Conservation (phyloP, 78 protist species). For the Blattamonas nauphoetae region DNA sequence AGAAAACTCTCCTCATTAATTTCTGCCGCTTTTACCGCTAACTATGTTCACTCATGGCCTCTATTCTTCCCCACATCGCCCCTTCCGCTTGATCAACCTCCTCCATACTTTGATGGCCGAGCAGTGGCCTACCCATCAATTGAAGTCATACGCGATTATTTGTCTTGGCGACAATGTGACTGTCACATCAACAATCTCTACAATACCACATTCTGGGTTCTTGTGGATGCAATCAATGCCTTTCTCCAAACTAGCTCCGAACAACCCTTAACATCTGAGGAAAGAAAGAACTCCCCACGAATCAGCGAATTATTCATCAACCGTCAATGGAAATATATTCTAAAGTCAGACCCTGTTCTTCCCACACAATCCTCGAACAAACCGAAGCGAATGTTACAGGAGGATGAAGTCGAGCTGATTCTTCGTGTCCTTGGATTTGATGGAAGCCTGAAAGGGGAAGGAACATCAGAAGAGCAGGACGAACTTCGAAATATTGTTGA, state of each 20-base stretch:
- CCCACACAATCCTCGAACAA: background rate
- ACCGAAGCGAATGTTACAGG: background rate
- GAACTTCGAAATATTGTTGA: background rate
- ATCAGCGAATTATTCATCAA: background rate
- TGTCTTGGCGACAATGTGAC: slow-evolving; percentile 38
- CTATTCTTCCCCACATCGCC: background rate
- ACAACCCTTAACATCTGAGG: background rate
- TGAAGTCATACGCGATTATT: slow-evolving; percentile 20
- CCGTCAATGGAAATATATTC: background rate
- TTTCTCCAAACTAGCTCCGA: background rate
- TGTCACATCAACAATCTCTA: slow-evolving; percentile 39
- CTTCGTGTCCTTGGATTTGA: slow-evolving; percentile 2
- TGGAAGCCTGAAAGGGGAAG: too few species aligned
- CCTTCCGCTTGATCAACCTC: background rate
- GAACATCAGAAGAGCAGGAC: background rate
- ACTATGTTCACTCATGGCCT: background rate
- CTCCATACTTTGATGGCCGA: slow-evolving; percentile 38
- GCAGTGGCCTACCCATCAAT: slow-evolving; percentile 10
- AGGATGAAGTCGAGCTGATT: background rate
- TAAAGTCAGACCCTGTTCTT: background rate
- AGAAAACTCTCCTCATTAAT: background rate
- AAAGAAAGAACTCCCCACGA: background rate
- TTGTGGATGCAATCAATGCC: background rate
- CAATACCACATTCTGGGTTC: slow-evolving; percentile 18
- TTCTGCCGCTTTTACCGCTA: background rate